Evolutionary conservation across 352 stramenopile genomes (phyloP).

Genomic region (Globisporangium iwayamae): DNA sequence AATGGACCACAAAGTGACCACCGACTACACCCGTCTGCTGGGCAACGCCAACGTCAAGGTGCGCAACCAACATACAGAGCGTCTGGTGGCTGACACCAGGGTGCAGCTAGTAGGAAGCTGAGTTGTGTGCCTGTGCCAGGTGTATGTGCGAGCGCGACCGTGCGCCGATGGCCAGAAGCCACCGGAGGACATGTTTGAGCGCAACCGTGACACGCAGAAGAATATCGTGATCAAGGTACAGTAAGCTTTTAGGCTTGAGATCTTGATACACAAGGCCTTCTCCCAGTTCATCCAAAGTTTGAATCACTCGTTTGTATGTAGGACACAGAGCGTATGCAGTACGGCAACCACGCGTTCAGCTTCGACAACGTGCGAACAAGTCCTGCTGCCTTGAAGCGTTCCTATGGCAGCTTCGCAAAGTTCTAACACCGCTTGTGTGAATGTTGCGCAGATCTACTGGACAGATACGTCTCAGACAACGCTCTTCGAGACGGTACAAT

Average conservation of each 20-base stretch:
- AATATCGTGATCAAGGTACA: slow-evolving; percentile 83
- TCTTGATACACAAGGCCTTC: not conserved
- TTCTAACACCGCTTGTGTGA: not conserved
- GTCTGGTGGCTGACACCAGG: too few species aligned
- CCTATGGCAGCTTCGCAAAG: too few species aligned
- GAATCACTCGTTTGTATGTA: slow-evolving; percentile 10
- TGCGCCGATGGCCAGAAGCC: slow-evolving; percentile 66
- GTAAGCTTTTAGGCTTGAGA: not conserved
- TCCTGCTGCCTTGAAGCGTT: not conserved
- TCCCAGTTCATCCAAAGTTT: not conserved
- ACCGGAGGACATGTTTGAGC: slow-evolving; percentile 82
- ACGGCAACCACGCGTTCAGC: slow-evolving; percentile 83
- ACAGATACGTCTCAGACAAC: slow-evolving; percentile 70
- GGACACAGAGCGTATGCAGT: slow-evolving; percentile 83
- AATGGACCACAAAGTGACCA: slow-evolving; percentile 88
- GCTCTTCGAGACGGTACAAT: slow-evolving; percentile 60
- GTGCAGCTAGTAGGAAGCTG: too few species aligned
- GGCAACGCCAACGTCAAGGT: slow-evolving; percentile 81
- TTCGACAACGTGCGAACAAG: slow-evolving; percentile 63
- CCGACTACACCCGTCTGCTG: slow-evolving; percentile 77
- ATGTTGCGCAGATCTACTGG: slow-evolving; percentile 61
- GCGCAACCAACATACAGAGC: not conserved
- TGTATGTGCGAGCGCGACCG: slow-evolving; percentile 76
- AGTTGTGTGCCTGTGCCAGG: slow-evolving; percentile 18
- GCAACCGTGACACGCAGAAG: slow-evolving; percentile 65